These are phyloP conservation scores for Nakaseomyces nivariensis DNA, from an alignment of 1,139 yeast genomes.

Conservation along the genomic window DNA sequence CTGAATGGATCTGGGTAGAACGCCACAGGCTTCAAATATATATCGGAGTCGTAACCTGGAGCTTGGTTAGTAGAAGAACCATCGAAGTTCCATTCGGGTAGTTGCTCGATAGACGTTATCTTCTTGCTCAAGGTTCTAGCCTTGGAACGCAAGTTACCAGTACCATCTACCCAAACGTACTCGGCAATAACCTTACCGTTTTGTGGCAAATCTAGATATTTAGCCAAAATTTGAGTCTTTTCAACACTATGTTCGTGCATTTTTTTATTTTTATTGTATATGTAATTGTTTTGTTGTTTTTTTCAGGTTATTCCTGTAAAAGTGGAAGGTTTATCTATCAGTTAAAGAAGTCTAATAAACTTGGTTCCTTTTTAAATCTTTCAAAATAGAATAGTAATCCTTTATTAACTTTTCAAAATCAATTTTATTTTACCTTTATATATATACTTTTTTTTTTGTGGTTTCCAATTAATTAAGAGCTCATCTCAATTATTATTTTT, in stretches of 20 bases:
- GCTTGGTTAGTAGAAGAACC: slow-evolving; percentile 99
- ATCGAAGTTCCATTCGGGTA: slow-evolving; percentile 99
- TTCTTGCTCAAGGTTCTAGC: slow-evolving; percentile 71
- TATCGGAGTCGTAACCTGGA: slow-evolving; percentile 94
- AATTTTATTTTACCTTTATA: too few species aligned
- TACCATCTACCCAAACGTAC: slow-evolving; percentile 95
- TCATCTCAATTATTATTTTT: too few species aligned
- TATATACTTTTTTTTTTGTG: background rate
- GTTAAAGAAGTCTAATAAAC: too few species aligned
- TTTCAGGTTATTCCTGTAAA: background rate
- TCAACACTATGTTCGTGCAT: slow-evolving; percentile 44
- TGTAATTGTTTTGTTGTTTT: slow-evolving; percentile 4
- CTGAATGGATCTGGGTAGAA: slow-evolving; percentile 95
- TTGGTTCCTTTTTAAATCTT: too few species aligned
- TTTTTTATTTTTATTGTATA: slow-evolving; percentile 1
- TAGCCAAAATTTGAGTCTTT: slow-evolving; percentile 67
- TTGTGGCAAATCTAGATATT: slow-evolving; percentile 78
- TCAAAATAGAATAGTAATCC: too few species aligned
- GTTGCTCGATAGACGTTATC: slow-evolving; percentile 67
- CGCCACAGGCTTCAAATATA: slow-evolving; percentile 88
- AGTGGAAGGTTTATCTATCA: too few species aligned
- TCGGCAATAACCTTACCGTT: slow-evolving; percentile 85
- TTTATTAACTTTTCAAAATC: too few species aligned
- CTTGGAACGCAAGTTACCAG: slow-evolving; percentile 88
- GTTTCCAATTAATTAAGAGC: too few species aligned